Conservation (phyloP, 1,284 basidiomycete genomes). For the Thelephora terrestris region DNA sequence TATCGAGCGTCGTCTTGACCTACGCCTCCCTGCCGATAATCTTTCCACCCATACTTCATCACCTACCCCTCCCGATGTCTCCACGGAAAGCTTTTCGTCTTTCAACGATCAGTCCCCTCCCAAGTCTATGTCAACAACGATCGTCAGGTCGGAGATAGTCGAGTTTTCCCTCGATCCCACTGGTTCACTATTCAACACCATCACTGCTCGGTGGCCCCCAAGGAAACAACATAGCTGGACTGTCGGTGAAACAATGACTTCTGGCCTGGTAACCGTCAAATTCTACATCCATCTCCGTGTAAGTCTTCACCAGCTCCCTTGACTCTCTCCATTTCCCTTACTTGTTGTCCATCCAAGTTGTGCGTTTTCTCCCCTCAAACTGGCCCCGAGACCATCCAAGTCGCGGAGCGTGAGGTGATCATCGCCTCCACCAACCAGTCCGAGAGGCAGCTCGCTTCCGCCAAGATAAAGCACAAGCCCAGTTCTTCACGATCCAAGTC, state of each 20-base stretch:
- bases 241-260: conserved; percentile 63
- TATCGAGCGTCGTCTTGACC: conserved; percentile 31
- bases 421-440: conserved; percentile 59
- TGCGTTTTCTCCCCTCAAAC: conserved; percentile 43
- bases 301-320: conserved; percentile 10
- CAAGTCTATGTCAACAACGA: conserved; percentile 39
- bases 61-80: neutral
- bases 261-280: conserved; percentile 52
- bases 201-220: conserved; percentile 63
- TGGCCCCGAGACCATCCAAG: conserved; percentile 52
- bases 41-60: conserved; percentile 9
- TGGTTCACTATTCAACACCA: conserved; percentile 51
- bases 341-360: conserved; percentile 29
- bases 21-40: conserved; percentile 18
- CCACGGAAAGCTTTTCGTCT: conserved; percentile 4
- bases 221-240: conserved; percentile 65
- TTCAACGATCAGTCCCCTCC: conserved; percentile 10
- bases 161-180: conserved; percentile 42
- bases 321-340: conserved; percentile 3
- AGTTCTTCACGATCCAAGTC: conserved; percentile 39
- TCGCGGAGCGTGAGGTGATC: conserved; percentile 54
- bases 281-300: conserved; percentile 67
- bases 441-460: conserved; percentile 54
- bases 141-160: conserved; percentile 45
- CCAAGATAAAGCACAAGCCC: conserved; percentile 44